Evolutionary conservation across 208 protist genomes (phyloP).

Genomic region (Vickermania ingenoplastis): DNA sequence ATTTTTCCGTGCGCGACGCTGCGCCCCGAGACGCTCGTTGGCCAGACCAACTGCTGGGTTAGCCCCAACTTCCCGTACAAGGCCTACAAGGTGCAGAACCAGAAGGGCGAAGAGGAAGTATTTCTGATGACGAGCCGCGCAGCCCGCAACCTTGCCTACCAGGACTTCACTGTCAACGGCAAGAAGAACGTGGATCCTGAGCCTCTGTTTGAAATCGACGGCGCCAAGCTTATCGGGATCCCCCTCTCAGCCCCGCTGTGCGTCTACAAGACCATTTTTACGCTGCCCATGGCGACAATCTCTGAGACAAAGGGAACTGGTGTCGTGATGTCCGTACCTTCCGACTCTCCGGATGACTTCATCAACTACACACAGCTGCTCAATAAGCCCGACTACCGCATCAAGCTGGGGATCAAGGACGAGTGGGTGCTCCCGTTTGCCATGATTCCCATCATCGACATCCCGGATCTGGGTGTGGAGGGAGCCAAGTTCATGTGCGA

Average conservation of each 20-base stretch:
- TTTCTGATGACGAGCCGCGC: slow-evolving; percentile 93
- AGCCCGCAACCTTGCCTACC: slow-evolving; percentile 95
- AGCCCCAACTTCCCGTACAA: slow-evolving; percentile 94
- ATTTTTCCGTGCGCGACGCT: slow-evolving; percentile 98
- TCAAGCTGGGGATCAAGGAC: slow-evolving; percentile 90
- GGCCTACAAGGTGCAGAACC: slow-evolving; percentile 86
- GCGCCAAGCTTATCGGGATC: slow-evolving; percentile 91
- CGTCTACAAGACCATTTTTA: slow-evolving; percentile 90
- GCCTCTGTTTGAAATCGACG: slow-evolving; percentile 86
- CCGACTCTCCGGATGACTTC: slow-evolving; percentile 99
- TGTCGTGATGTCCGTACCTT: slow-evolving; percentile 97
- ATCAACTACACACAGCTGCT: slow-evolving; percentile 94
- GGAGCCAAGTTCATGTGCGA: slow-evolving; percentile 90
- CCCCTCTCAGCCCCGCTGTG: slow-evolving; percentile 88
- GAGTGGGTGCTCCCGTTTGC: slow-evolving; percentile 94
- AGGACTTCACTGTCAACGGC: slow-evolving; percentile 88
- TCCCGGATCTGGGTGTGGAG: slow-evolving; percentile 79
- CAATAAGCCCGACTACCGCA: slow-evolving; percentile 90
- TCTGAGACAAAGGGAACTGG: slow-evolving; percentile 96
- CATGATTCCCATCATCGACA: slow-evolving; percentile 94
- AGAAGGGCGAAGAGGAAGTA: slow-evolving; percentile 74
- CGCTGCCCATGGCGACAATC: slow-evolving; percentile 98
- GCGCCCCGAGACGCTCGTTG: slow-evolving; percentile 99
- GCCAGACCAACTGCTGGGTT: slow-evolving; percentile 99
- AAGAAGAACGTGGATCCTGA: slow-evolving; percentile 50